A percentile compares a stretch with the other conserved stretches of the same genome.
Evolutionary conservation across 2,329 filamentous ascomycete genomes (phyloP).

Genomic region (Coniella vitis): DNA sequence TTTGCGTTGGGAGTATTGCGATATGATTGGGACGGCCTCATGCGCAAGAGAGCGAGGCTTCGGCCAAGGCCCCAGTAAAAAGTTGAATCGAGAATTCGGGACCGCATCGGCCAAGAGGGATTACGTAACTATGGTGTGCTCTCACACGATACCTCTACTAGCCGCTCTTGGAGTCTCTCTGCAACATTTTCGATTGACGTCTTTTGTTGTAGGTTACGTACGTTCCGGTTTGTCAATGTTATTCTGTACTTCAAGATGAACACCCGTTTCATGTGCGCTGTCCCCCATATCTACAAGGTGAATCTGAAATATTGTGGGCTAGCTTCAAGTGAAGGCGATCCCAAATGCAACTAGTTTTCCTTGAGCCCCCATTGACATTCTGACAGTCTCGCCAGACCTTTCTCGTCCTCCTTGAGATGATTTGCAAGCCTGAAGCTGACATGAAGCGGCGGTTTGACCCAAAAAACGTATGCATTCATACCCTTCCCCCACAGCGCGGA

Average conservation of each 20-base stretch:
- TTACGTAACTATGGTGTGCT: slow-evolving; percentile 9
- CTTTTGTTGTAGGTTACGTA: too few relatives aligned
- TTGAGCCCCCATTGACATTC: neutral
- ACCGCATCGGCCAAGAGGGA: slow-evolving; percentile 2
- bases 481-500: neutral
- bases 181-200: too few relatives aligned
- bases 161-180: too few relatives aligned
- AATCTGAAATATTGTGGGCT: too few relatives aligned
- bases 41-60: neutral
- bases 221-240: too few relatives aligned
- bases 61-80: slow-evolving; percentile 5
- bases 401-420: neutral
- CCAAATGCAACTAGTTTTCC: too few relatives aligned
- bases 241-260: too few relatives aligned
- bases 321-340: too few relatives aligned
- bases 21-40: neutral
- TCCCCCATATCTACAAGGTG: too few relatives aligned
- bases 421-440: neutral
- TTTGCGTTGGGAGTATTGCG: neutral
- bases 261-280: too few relatives aligned
- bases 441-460: neutral
- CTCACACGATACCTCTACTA: too few relatives aligned
- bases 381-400: neutral
- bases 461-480: neutral
- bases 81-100: slow-evolving; percentile 9